phyloP scores from a whole-genome alignment of 495 filamentous ascomycete species.

The Tuber umbilicatum region DNA sequence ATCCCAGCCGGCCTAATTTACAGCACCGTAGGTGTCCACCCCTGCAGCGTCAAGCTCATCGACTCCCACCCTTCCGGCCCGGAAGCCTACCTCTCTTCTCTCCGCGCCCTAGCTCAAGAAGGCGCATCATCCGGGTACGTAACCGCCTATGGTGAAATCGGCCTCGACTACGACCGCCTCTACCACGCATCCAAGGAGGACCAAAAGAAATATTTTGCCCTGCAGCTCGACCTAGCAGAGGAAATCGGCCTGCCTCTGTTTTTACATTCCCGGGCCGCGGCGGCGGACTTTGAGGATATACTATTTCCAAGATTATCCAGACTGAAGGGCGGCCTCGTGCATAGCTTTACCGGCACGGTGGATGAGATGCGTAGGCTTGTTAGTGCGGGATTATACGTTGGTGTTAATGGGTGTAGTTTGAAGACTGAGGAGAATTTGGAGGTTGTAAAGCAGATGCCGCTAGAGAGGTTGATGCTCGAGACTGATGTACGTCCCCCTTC shows the following conservation, averaged over 20 bases:
- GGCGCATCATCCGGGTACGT: conserved; percentile 49
- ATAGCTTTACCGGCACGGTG: conserved; percentile 80
- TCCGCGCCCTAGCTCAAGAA: conserved; percentile 53
- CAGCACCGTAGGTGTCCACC: conserved; percentile 84
- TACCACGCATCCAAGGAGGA: conserved; percentile 66
- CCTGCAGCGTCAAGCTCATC: conserved; percentile 70
- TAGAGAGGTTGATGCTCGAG: conserved; percentile 76
- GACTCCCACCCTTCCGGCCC: conserved; percentile 53
- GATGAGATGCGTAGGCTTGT: conserved; percentile 75
- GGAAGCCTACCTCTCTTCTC: conserved; percentile 51
- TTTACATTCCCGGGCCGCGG: conserved; percentile 79
- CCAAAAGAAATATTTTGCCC: conserved; percentile 77
- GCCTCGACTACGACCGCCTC: conserved; percentile 89
- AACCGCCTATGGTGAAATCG: conserved; percentile 90
- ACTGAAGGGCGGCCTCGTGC: conserved; percentile 66
- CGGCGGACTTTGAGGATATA: conserved; percentile 69
- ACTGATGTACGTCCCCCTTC: conserved; percentile 56
- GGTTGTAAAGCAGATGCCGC: conserved; percentile 67
- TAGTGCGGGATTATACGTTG: conserved; percentile 70
- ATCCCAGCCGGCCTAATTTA: conserved; percentile 55
- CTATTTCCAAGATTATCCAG: conserved; percentile 49
- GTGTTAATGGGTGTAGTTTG: conserved; percentile 85
- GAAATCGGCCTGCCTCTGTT: conserved; percentile 77
- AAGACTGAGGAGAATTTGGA: conserved; percentile 84
- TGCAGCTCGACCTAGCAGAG: conserved; percentile 70